Evolutionary conservation across 1,284 basidiomycete genomes (phyloP), one percentile per base, ranked within the genome.

Genomic region (Fomitopsis betulina): DNA sequence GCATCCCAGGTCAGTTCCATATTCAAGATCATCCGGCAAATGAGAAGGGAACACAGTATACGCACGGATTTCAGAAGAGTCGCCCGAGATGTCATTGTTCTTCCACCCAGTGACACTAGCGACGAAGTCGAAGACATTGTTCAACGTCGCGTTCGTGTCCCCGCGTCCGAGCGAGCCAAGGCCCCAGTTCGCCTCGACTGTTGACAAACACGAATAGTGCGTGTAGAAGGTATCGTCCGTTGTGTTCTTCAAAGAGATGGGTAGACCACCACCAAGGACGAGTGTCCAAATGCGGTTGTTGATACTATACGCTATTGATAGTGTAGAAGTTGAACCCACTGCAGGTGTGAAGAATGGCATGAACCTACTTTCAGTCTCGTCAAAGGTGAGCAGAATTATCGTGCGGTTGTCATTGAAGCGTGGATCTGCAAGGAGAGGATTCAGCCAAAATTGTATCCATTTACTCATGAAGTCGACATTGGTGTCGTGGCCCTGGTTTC

Each of bases 131-230:
- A 76, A 76, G 60, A 84, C 82, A 66, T 84, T 84, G 62, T 72
- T 67, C 60, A 80, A 57, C 23, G 73, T 74, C 69, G 71, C 70
- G 72, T 82, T 80, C 19, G 77, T 75, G 67, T 86, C 84, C 42
- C 76, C 74, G 50, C 84, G 79, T 32, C 85, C 84, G 23, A 87
- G 81, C 23, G 79, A 80, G 53, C 76, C 77, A 23, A 87, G 78
- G 33, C 72, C 71, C 84, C 86, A 89, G 76, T 89, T 89, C 51
- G 79, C 77, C 72, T 88, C 70, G 27, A 87, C 80, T 5, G 85
- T 83, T 17, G 80, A 79, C 51, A 89, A 68, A 49, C 71, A 67
- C 8, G 84, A 85, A 73, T 88, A 90, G 70, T 90, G 88, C 1
- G 83, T 82, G 70, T 87, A 87, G 74, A 78, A 85, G 0, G 75